Evolutionary conservation across 2,329 filamentous ascomycete species (phyloP).

Genomic region (Elsinoe fawcettii): DNA sequence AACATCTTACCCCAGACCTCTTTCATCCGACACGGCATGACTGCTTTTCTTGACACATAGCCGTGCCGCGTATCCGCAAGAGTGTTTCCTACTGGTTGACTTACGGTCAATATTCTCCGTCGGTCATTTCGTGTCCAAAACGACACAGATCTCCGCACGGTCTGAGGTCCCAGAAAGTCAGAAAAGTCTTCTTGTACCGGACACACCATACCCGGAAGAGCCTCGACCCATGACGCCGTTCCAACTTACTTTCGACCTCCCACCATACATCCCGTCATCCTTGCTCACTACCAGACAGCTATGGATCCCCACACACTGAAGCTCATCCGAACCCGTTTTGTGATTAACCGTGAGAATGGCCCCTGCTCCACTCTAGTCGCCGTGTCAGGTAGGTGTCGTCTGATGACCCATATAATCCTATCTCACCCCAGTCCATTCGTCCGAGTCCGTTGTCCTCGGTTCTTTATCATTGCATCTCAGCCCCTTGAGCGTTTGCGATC

Average conservation of each 20-base stretch:
- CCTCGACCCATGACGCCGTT: conserved; percentile 12
- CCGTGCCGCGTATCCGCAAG: conserved; percentile 8
- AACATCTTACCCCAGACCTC: not conserved
- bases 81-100: not conserved
- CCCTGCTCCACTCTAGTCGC: not conserved
- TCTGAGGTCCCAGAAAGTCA: conserved; percentile 7
- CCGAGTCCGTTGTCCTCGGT: conserved; percentile 10
- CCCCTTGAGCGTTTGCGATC: not conserved
- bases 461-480: not conserved
- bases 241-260: conserved; percentile 10
- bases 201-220: not conserved
- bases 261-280: not conserved
- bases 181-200: conserved; percentile 12
- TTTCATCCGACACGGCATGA: not conserved
- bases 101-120: conserved; percentile 6
- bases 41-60: not conserved
- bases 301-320: conserved; percentile 7
- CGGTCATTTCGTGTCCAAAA: not conserved
- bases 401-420: not conserved
- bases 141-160: conserved; percentile 13
- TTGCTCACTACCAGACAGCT: not conserved
- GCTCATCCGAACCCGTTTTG: not conserved
- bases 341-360: conserved; percentile 1
- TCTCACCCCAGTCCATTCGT: conserved; percentile 13
- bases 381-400: not conserved